These are phyloP conservation scores for Thermochaetoides dissita DNA, from an alignment of 2,329 filamentous ascomycete genomes.

Conservation along the genomic window DNA sequence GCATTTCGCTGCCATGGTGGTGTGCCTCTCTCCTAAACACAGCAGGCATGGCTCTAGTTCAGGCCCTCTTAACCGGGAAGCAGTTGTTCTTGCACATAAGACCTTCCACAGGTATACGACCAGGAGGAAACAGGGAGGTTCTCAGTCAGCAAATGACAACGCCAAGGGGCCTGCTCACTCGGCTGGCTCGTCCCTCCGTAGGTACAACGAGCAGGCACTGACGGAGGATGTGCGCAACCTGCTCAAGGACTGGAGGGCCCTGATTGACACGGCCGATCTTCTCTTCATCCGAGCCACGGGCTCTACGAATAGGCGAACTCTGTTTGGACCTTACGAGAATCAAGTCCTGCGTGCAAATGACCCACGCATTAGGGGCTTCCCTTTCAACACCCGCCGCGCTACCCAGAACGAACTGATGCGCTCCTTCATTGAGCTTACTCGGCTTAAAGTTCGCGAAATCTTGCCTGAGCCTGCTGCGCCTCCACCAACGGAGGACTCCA, in stretches of 20 bases:
- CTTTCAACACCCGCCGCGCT: conserved; percentile 80
- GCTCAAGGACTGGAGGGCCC: conserved; percentile 67
- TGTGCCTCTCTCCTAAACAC: conserved; percentile 70
- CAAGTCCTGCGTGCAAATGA: conserved; percentile 73
- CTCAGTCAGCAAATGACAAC: conserved; percentile 85
- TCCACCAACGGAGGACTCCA: conserved; percentile 19
- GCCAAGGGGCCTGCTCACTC: conserved; percentile 91
- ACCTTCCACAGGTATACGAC: conserved; percentile 97
- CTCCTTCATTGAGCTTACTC: conserved; percentile 82
- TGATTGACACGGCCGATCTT: conserved; percentile 73
- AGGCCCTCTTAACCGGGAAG: conserved; percentile 67
- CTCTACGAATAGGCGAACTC: conserved; percentile 66
- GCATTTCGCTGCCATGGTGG: conserved; percentile 93
- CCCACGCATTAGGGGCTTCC: conserved; percentile 68
- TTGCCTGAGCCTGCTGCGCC: conserved; percentile 46
- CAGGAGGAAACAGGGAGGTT: conserved; percentile 85
- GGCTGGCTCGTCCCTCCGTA: conserved; percentile 73
- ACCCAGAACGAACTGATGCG: conserved; percentile 93
- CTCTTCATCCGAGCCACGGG: conserved; percentile 85
- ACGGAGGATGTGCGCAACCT: conserved; percentile 76
- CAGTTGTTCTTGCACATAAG: conserved; percentile 84
- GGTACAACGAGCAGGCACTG: conserved; percentile 87
- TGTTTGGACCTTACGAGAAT: conserved; percentile 84
- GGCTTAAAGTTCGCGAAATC: conserved; percentile 72
- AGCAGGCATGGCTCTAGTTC: conserved; percentile 44